Percentiles rank a stretch among this genome's conserved stretches.
Evolutionary conservation across 2,329 filamentous ascomycete species (phyloP).

Genomic region (Aschersonia sp.): DNA sequence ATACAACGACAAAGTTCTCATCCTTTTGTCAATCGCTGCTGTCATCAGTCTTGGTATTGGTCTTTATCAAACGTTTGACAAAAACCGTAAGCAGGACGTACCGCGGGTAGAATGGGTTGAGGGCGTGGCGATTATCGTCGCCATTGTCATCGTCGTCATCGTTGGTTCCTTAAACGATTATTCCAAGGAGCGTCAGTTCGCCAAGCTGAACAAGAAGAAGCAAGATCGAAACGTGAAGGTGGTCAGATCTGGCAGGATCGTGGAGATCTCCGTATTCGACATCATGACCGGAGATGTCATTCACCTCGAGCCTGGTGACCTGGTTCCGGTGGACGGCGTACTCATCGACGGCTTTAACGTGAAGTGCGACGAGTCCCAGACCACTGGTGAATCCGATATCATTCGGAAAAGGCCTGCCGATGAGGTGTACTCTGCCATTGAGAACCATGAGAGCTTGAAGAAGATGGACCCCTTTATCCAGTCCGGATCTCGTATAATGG

Average conservation of each 20-base stretch:
- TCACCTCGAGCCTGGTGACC: conserved; percentile 60
- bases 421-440: conserved; percentile 55
- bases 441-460: conserved; percentile 48
- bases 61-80: conserved; percentile 60
- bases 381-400: conserved; percentile 67
- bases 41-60: conserved; percentile 61
- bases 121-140: conserved; percentile 69
- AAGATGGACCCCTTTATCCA: conserved; percentile 78
- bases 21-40: conserved; percentile 56
- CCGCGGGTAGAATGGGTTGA: conserved; percentile 65
- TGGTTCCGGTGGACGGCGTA: conserved; percentile 61
- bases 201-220: conserved; percentile 67
- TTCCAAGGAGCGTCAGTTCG: conserved; percentile 69
- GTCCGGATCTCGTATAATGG: conserved; percentile 66
- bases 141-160: conserved; percentile 61
- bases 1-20: conserved; percentile 71
- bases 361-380: conserved; percentile 65
- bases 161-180: conserved; percentile 69
- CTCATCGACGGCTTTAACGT: conserved; percentile 60
- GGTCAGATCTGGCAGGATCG: conserved; percentile 53
- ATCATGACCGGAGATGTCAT: conserved; percentile 57
- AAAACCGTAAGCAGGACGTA: conserved; percentile 31
- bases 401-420: conserved; percentile 54
- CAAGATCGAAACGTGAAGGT: conserved; percentile 61
- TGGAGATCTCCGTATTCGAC: conserved; percentile 56